A percentile compares a stretch with the other conserved stretches of the same genome.
These are phyloP conservation scores for Avena insularis DNA, from an alignment of 176 grass and related monocot genomes.

Conservation along the genomic window DNA sequence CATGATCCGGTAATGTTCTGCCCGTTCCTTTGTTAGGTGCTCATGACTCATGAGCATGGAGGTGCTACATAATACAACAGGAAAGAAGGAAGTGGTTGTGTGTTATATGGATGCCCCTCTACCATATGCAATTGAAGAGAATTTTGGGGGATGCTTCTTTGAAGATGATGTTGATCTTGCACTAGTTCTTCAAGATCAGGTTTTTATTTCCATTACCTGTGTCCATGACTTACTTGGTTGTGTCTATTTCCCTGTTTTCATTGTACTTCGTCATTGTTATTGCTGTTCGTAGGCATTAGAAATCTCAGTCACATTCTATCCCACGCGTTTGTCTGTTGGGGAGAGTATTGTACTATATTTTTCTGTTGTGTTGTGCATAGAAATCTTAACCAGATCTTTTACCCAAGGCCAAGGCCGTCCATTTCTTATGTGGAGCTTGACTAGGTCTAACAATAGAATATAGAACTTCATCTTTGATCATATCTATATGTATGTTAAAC, in stretches of 20 bases:
- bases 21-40: constrained; percentile 35
- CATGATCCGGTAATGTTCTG: neutral
- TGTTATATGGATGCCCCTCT: constrained; percentile 52
- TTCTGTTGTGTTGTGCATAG: constrained; percentile 11
- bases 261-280: neutral
- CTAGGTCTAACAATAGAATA: neutral
- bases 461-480: neutral
- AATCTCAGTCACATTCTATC: neutral
- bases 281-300: neutral
- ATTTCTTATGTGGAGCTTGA: constrained; percentile 11
- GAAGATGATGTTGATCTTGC: constrained; percentile 76
- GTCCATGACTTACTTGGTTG: neutral
- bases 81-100: constrained; percentile 50
- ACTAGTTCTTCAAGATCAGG: constrained; percentile 84
- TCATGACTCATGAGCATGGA: constrained; percentile 37
- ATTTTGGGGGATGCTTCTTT: constrained; percentile 59
- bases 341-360: neutral
- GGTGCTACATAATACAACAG: constrained; percentile 31
- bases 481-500: neutral
- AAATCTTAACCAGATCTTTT: neutral
- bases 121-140: constrained; percentile 69
- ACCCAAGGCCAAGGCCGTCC: neutral
- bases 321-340: neutral
- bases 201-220: constrained; percentile 18
- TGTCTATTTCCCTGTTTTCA: neutral